Conservation (phyloP, 371 early-diverging fungal species). For the Amoeboaphelidium protococcarum region DNA sequence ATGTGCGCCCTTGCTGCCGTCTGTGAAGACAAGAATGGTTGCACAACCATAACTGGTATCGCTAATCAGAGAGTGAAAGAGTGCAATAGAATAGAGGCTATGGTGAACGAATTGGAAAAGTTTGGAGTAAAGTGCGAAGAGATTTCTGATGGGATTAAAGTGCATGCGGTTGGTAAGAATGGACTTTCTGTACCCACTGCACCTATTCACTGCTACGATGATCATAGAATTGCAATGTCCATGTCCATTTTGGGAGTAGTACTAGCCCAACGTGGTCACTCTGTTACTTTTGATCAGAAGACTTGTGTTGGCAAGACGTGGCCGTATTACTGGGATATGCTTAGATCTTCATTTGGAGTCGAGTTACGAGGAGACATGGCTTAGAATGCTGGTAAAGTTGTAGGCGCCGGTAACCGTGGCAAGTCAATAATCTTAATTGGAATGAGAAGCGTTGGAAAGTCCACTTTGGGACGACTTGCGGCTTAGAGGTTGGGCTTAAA, state of each 20-base stretch:
- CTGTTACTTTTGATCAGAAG: slow-evolving; percentile 52
- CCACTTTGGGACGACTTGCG: slow-evolving; percentile 47
- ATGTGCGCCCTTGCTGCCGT: slow-evolving; percentile 79
- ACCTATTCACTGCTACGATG: slow-evolving; percentile 61
- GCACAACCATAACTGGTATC: slow-evolving; percentile 70
- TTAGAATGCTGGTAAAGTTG: too few species aligned
- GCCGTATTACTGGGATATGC: slow-evolving; percentile 91
- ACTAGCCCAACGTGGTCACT: slow-evolving; percentile 24
- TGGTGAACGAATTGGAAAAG: slow-evolving; percentile 68
- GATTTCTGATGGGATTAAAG: slow-evolving; percentile 65
- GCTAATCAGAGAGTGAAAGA: slow-evolving; percentile 95
- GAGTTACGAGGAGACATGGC: slow-evolving; percentile 36
- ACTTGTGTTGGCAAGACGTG: slow-evolving; percentile 93
- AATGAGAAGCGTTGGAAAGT: slow-evolving; percentile 93
- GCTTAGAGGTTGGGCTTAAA: slow-evolving; percentile 31
- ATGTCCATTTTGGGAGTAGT: slow-evolving; percentile 57
- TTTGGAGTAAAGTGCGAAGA: slow-evolving; percentile 65
- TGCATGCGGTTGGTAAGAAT: slow-evolving; percentile 24
- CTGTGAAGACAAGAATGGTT: slow-evolving; percentile 15
- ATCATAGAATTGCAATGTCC: slow-evolving; percentile 92
- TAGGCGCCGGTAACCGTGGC: background rate
- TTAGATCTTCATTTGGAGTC: slow-evolving; percentile 45
- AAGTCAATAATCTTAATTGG: slow-evolving; percentile 49
- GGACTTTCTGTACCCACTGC: background rate
- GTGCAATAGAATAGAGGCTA: slow-evolving; percentile 85